Percentiles rank a stretch among this genome's conserved stretches.
Evolutionary conservation across 345 rosid genomes (phyloP).

Genomic region (Stellera chamaejasme): DNA sequence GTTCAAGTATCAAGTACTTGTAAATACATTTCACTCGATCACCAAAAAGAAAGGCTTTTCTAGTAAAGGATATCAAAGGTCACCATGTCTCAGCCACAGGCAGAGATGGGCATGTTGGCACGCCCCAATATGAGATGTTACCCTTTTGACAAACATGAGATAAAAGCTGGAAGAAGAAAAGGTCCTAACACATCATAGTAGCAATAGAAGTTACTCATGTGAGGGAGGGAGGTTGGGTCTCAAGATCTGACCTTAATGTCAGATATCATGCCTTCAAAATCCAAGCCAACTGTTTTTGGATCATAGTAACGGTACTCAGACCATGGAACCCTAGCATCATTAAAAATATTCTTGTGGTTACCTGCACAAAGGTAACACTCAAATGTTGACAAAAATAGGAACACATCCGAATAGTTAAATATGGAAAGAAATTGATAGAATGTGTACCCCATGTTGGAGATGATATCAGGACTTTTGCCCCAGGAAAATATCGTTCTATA

Average conservation of each 20-base stretch:
- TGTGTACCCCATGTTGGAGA: slow-evolving; percentile 89
- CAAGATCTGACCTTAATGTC: slow-evolving; percentile 65
- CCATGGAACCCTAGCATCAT: slow-evolving; percentile 96
- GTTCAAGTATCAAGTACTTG: no score
- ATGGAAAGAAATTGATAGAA: slow-evolving; percentile 7
- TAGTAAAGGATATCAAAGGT: no score
- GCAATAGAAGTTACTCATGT: not conserved
- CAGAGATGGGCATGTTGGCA: no score
- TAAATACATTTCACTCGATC: no score
- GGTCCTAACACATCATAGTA: not conserved
- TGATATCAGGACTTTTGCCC: slow-evolving; percentile 82
- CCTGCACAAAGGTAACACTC: slow-evolving; percentile 33
- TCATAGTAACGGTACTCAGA: slow-evolving; percentile 94
- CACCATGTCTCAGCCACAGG: no score
- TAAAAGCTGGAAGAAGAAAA: no score
- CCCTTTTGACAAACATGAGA: no score
- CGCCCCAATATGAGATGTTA: no score
- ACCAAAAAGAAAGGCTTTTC: no score
- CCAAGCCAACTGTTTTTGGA: slow-evolving; percentile 96
- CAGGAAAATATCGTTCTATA: slow-evolving; percentile 84
- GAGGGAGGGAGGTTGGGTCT: not conserved
- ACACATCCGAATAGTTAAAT: slow-evolving; percentile 2
- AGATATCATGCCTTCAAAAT: slow-evolving; percentile 93
- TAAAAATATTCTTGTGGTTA: slow-evolving; percentile 94
- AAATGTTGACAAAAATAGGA: slow-evolving; percentile 3